Evolutionary conservation across 202 grass and related monocot genomes (phyloP), one percentile per base, ranked within the genome.

Genomic region (Panicum virgatum): DNA sequence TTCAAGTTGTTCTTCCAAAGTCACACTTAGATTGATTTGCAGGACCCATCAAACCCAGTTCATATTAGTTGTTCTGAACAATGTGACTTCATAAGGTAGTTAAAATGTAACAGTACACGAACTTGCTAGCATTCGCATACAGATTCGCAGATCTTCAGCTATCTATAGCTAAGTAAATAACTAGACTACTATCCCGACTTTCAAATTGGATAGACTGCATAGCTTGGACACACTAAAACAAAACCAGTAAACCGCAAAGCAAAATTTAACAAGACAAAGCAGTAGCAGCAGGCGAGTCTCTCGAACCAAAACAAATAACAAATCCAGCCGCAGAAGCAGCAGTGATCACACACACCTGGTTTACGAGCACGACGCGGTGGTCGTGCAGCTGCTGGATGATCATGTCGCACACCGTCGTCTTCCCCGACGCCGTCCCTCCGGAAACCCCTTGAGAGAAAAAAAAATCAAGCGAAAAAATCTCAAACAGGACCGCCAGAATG

Each of bases 331-430:
- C 50, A 43, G 40, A 76, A 66, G 13, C 18, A 13, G 38, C 64
- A 44, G 30, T 54, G 37, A 44, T 4, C 26, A 30, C 16, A 2
- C 82, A 19, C 32, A 94, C 97, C 89, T 96, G 93, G 85, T 84
- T 99, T 59, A 99, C 88, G 53, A 99, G 93, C 80, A 96, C 91
- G 66, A 99, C 93, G 52, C 93, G 96, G 77, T 99, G 96, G 64
- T 96, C 96, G 27, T 96, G 96, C 27, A 99, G 90, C 83, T 99
- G 96, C 87, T 99, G 96, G 84, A 99, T 99, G 87, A 99, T 99
- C 96, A 93, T 99, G 84, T 99, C 96, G 80, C 96, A 99, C 42
- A 99, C 96, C 27, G 96, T 99, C 53, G 96, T 99, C 93, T 99
- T 99, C 79, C 96, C 96, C 12, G 96, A 99, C 54, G 96, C 96